Base-by-base conservation (phyloP, 352 stramenopile species). In the Elongisporangium prolatum region DNA sequence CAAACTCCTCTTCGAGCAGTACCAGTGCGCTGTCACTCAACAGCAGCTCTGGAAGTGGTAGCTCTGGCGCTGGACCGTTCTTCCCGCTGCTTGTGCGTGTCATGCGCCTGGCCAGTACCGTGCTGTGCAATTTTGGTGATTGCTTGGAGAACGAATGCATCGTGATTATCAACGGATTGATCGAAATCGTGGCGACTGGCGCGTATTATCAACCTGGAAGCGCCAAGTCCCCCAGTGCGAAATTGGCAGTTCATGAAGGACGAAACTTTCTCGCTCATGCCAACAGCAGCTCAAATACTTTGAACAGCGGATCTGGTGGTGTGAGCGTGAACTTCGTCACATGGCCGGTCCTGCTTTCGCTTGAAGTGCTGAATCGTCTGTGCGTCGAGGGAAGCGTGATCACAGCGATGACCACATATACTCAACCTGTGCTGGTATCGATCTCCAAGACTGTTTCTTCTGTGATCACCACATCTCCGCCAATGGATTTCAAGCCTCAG, bases 31-130 rank as follows among this genome's bases (percentile, higher is more conserved):
- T 63, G 38, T 77, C 71, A 0, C 69, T 64, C 20, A 84, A 69
- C 37, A 79, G 61, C 57, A 75, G 56, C 54, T 79, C 54, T 47
- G 67, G 51, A 21, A 75, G 51, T 18, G 61, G 65, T 2, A 61
- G 54, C 6, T 63, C 52, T 11, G 51, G 56, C 0, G 56, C 54
- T 2, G 65, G 66, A 1, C 68, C 73, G 11, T 92, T 90, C 62
- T 95, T 95, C 55, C 84, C 86, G 51, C 64, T 95, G 34, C 69
- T 95, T 37, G 80, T 93, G 49, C 84, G 86, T 22, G 84, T 87
- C 49, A 95, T 93, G 84, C 72, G 86, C 0, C 80, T 95, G 24
- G 77, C 86, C 3, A 88, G 73, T 55, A 86, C 84, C 22, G 59
- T 93, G 18, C 54, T 95, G 2, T 86, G 80, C 58, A 80, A 91